Conservation (phyloP, 495 filamentous ascomycete species). For the Chaetomium cochliodes region DNA sequence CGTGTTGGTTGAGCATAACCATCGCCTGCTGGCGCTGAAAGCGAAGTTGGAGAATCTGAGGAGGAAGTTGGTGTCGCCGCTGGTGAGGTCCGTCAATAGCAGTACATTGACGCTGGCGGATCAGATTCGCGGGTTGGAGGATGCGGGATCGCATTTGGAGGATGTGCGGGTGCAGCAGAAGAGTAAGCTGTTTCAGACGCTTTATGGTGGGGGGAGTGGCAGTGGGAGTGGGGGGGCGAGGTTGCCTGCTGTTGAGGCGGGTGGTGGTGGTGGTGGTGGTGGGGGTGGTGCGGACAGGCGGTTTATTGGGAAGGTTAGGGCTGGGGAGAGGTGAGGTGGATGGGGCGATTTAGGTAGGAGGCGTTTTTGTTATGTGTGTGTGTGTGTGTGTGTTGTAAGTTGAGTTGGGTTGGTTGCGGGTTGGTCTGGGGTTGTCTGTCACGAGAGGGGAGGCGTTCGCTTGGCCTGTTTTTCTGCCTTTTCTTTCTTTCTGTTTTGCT, state of each 20-base stretch:
- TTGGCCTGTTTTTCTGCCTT: slow-evolving; percentile 4
- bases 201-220: slow-evolving; percentile 58
- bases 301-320: slow-evolving; percentile 14
- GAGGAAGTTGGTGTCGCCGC: slow-evolving; percentile 73
- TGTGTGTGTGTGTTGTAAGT: too few species aligned
- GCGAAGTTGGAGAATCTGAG: slow-evolving; percentile 75
- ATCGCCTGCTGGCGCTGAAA: slow-evolving; percentile 73
- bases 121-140: slow-evolving; percentile 78
- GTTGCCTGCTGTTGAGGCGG: slow-evolving; percentile 4
- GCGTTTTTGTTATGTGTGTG: too few species aligned
- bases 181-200: slow-evolving; percentile 74
- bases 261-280: background rate
- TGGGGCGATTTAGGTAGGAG: too few species aligned
- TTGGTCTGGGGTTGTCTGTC: too few species aligned
- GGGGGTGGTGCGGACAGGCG: slow-evolving; percentile 2
- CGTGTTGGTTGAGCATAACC: slow-evolving; percentile 78
- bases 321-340: background rate
- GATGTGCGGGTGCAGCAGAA: slow-evolving; percentile 74
- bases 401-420: too few species aligned
- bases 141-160: slow-evolving; percentile 71
- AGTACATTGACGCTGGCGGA: slow-evolving; percentile 73
- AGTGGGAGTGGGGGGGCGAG: background rate
- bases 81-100: slow-evolving; percentile 67
- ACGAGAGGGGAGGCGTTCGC: too few species aligned
- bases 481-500: background rate